A percentile compares a stretch with the other conserved stretches of the same genome.
These are phyloP conservation scores for Raphanus sativus DNA, from an alignment of 345 rosid genomes.

Conservation along the genomic window DNA sequence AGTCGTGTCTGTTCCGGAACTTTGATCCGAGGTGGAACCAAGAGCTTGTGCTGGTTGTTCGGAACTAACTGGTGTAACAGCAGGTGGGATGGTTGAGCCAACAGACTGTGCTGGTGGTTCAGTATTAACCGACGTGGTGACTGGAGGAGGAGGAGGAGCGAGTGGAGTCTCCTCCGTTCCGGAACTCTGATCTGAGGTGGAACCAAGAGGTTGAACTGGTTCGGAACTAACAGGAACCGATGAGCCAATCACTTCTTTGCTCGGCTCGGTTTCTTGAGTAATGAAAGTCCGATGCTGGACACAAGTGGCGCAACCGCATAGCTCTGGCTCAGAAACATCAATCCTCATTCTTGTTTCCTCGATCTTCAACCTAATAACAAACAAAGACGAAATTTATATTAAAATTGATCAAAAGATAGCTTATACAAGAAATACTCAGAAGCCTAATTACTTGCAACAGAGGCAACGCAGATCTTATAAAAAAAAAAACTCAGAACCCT, in stretches of 20 bases:
- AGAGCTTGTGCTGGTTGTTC: background rate
- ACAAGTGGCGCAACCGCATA: conserved; percentile 14
- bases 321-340: conserved; percentile 21
- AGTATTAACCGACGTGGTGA: background rate
- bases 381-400: background rate
- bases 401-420: background rate
- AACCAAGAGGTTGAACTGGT: conserved; percentile 4
- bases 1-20: background rate
- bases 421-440: background rate
- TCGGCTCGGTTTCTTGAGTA: conserved; percentile 9
- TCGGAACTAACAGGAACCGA: background rate
- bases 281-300: background rate
- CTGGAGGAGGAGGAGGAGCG: background rate
- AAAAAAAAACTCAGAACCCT: background rate
- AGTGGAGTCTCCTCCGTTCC: background rate
- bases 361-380: conserved; percentile 11
- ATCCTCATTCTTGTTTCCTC: conserved; percentile 14
- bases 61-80: background rate
- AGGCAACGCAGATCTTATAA: background rate
- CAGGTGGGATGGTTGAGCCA: background rate
- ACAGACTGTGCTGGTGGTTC: background rate
- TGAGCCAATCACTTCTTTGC: conserved; percentile 9
- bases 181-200: background rate
- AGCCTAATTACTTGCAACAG: background rate
- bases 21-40: background rate